These are phyloP conservation scores for Neurospora pannonica DNA, from an alignment of 495 filamentous ascomycete genomes.

Conservation along the genomic window DNA sequence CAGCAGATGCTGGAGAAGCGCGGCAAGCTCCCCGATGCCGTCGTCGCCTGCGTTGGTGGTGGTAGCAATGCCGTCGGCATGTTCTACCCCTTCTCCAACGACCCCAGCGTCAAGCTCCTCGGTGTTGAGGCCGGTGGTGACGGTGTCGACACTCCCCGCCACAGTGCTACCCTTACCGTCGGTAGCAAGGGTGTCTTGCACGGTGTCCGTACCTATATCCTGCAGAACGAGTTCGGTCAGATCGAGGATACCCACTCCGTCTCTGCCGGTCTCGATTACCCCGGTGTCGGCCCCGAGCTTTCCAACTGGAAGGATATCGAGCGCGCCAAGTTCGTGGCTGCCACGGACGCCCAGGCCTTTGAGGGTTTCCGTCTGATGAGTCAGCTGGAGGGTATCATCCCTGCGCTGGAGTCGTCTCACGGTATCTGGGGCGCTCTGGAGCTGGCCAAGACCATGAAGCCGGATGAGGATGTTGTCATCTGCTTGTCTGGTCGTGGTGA, in stretches of 20 bases:
- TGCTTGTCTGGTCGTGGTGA: slow-evolving; percentile 89
- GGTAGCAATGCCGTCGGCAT: slow-evolving; percentile 87
- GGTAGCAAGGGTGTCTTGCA: slow-evolving; percentile 90
- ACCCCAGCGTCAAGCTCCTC: slow-evolving; percentile 73
- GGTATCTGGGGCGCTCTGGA: slow-evolving; percentile 83
- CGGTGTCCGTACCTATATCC: slow-evolving; percentile 89
- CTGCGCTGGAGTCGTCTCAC: slow-evolving; percentile 88
- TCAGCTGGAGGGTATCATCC: slow-evolving; percentile 91
- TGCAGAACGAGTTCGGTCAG: slow-evolving; percentile 87
- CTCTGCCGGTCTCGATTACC: slow-evolving; percentile 96
- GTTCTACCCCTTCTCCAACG: slow-evolving; percentile 91
- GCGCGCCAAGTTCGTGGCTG: slow-evolving; percentile 80
- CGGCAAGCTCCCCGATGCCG: slow-evolving; percentile 86
- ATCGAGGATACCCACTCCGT: slow-evolving; percentile 92
- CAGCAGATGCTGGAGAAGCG: slow-evolving; percentile 70
- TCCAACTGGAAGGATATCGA: slow-evolving; percentile 82
- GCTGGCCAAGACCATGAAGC: slow-evolving; percentile 82
- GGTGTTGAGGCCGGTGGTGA: slow-evolving; percentile 97
- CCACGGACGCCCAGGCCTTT: slow-evolving; percentile 87
- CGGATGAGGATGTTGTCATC: slow-evolving; percentile 87
- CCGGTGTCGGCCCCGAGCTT: slow-evolving; percentile 90
- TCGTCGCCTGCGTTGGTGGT: slow-evolving; percentile 93
- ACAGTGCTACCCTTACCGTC: slow-evolving; percentile 79
- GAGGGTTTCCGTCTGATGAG: slow-evolving; percentile 75
- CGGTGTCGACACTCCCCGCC: slow-evolving; percentile 77